phyloP scores from a whole-genome alignment of 306 rosid genomes.

The Glycine latifolia region DNA sequence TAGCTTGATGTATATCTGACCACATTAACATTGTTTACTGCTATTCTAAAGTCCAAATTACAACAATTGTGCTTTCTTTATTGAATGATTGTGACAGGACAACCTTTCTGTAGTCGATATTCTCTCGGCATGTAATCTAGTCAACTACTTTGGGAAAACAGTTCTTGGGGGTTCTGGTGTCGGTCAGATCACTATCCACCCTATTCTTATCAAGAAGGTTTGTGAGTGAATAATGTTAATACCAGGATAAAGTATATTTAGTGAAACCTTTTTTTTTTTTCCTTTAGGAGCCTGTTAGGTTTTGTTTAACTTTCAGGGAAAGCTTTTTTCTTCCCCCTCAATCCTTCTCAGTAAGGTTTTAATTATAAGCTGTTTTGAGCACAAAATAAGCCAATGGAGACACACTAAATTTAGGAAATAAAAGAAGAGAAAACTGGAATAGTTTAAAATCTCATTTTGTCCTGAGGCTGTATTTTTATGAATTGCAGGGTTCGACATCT shows the following conservation, averaged over 20 bases:
- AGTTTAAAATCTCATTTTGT: constrained; percentile 32
- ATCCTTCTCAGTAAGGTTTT: not conserved
- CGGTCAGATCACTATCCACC: constrained; percentile 87
- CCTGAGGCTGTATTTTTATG: constrained; percentile 33
- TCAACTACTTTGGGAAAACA: constrained; percentile 97
- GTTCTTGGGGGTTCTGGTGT: constrained; percentile 99
- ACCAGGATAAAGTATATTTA: constrained; percentile 16
- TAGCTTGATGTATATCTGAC: constrained; percentile 26
- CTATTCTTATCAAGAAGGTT: constrained; percentile 96
- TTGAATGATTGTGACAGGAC: constrained; percentile 73
- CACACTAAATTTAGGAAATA: not conserved
- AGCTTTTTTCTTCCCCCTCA: not conserved
- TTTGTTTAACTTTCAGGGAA: constrained; percentile 6
- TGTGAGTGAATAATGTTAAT: constrained; percentile 47
- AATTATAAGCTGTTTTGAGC: not conserved
- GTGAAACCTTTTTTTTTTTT: not conserved
- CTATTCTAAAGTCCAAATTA: constrained; percentile 42
- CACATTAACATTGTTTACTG: constrained; percentile 32
- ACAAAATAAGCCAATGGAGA: constrained; percentile 12
- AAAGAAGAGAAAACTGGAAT: constrained; percentile 25
- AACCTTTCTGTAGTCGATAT: constrained; percentile 99
- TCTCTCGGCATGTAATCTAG: constrained; percentile 96
- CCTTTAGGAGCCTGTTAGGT: not conserved
- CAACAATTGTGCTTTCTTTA: constrained; percentile 40
- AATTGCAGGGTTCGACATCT: constrained; percentile 88